Base-by-base conservation (phyloP, 306 rosid species). In the Erythrophleum fordii region DNA sequence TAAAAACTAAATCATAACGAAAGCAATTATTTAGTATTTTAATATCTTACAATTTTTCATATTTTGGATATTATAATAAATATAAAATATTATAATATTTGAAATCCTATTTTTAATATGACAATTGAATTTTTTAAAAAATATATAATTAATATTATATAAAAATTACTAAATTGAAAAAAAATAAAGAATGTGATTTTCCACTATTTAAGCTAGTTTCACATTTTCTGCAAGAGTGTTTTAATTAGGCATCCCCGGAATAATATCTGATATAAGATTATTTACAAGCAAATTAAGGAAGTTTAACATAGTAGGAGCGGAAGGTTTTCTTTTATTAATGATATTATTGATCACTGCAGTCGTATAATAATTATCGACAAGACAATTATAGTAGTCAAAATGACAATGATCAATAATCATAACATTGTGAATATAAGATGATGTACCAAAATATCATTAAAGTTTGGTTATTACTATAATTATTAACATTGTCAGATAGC, bases 401-500 rank as follows among this genome's bases (percentile, higher is more conserved):
- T 46, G 28, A 70, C 26, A 70, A 70, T 46, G 13, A 70, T 70
- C 14, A 26, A 28, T 51, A 70, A 46, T 70, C 75, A 70, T 70
- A 70, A 28, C 26, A 3, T 13, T 70, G 37, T 45, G 42, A 28
- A 70, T 26, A 45, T 69, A 44, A 31, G 39, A 45, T 28, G 20
- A 14, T 65, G 41, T 25, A 25, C 23, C 58, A 14, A 23, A 46
- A 41, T 70, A 70, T 70, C 44, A 70, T 70, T 70, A 31, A 23
- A 70, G 34, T 35, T 28, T 46, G 44, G 37, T 70, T 70, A 17
- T 48, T 70, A 28, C 55, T 8, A 70, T 48, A 70, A 70, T 70
- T 28, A 70, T 70, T 28, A 48, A 46, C 41, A 16, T 25, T 70
- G 59, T 70, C 60, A 26, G 44, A 48, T 26, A 46, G 17, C 26